Conservation (phyloP, 768 basidiomycete genomes). For the Leucosporidium yakuticum region DNA sequence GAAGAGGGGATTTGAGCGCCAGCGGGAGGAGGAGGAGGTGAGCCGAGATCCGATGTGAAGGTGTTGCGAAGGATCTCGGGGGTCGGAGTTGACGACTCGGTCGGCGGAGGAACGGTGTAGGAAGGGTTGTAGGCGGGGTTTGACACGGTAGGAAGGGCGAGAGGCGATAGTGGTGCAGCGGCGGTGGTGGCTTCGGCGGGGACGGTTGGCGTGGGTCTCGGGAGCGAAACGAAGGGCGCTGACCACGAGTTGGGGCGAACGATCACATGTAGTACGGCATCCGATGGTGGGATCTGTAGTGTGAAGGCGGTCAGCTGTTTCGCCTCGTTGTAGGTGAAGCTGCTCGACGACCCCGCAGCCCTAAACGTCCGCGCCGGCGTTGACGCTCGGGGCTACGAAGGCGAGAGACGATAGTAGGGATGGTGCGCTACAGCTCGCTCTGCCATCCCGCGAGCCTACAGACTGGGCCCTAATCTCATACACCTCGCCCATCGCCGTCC, state of each 20-base stretch:
- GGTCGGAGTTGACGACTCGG: not conserved
- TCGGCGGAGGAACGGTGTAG: not conserved
- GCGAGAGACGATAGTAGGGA: too few species aligned
- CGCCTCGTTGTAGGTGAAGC: too few species aligned
- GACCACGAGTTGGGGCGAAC: conserved; percentile 22
- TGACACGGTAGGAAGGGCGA: not conserved
- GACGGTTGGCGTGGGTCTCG: not conserved
- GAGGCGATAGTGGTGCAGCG: not conserved
- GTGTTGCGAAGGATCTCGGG: not conserved
- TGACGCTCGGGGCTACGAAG: too few species aligned
- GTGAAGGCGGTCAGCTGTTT: not conserved
- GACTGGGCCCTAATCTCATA: not conserved
- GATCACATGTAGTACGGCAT: conserved; percentile 15
- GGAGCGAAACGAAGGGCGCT: not conserved
- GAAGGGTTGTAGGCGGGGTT: not conserved
- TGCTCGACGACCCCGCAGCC: too few species aligned
- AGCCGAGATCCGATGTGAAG: not conserved
- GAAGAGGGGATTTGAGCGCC: not conserved
- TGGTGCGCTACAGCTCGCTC: not conserved
- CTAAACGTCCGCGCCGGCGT: too few species aligned
- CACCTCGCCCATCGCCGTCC: not conserved
- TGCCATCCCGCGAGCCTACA: too few species aligned
- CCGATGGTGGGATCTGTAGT: not conserved
- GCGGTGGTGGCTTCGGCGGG: not conserved
- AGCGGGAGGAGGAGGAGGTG: not conserved